A percentile compares a stretch with the other conserved stretches of the same genome.
Conservation (phyloP, 1,139 yeast species). For the Zygoascus hellenicus region DNA sequence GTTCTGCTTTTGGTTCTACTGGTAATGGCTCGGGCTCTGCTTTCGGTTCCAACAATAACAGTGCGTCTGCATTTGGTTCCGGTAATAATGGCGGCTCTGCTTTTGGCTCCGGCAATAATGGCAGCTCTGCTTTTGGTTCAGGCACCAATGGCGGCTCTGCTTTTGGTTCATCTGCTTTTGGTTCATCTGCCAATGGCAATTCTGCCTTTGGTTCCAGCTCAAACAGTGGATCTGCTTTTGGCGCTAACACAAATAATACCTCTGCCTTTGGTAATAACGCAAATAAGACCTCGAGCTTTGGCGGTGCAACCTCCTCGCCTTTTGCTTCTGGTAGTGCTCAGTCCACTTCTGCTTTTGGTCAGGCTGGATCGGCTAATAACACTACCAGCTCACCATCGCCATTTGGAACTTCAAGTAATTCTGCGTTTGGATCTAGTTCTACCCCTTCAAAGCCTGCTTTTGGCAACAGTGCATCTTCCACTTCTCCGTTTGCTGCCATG, state of each 20-base stretch:
- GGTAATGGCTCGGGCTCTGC: constrained; percentile 22
- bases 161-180: constrained; percentile 7
- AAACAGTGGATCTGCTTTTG: constrained; percentile 4
- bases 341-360: constrained; percentile 6
- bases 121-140: constrained; percentile 2
- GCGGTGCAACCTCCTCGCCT: constrained; percentile 1
- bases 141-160: constrained; percentile 6
- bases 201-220: constrained; percentile 6
- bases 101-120: constrained; percentile 17
- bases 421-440: constrained; percentile 7
- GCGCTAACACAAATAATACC: neutral
- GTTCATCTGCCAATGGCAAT: neutral
- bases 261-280: constrained; percentile 7
- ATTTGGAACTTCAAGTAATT: neutral
- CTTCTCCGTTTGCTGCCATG: constrained; percentile 11
- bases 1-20: constrained; percentile 20
- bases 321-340: neutral
- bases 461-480: constrained; percentile 1
- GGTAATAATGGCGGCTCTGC: constrained; percentile 15
- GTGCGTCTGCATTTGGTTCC: constrained; percentile 2
- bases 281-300: neutral
- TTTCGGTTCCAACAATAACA: constrained; percentile 2
- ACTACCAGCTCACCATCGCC: neutral
- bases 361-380: neutral
- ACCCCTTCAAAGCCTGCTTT: constrained; percentile 4